A percentile compares a stretch with the other conserved stretches of the same genome.
Evolutionary conservation across 352 stramenopile genomes (phyloP).

Genomic region (Pythium pyrilobum): DNA sequence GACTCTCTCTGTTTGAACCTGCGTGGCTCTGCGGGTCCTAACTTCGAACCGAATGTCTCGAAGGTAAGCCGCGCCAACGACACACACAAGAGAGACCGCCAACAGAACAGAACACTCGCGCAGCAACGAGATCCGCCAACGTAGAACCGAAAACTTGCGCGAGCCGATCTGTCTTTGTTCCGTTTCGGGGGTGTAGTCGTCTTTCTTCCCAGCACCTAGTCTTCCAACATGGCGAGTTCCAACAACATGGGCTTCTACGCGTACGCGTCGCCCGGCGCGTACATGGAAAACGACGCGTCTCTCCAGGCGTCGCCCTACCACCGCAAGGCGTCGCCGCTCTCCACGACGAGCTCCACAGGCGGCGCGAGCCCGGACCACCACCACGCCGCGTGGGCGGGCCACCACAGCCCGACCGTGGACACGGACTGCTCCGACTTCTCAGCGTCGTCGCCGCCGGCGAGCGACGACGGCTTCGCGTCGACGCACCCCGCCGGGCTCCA

Average conservation of each 20-base stretch:
- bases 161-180: too few species aligned
- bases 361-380: neutral
- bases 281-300: neutral
- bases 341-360: neutral
- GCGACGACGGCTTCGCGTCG: slow-evolving; percentile 16
- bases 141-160: too few species aligned
- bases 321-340: neutral
- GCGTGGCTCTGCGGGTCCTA: too few species aligned
- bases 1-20: too few species aligned
- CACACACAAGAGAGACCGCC: too few species aligned
- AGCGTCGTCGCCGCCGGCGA: slow-evolving; percentile 22
- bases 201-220: too few species aligned
- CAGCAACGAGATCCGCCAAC: too few species aligned
- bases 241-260: neutral
- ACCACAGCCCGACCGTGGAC: slow-evolving; percentile 11
- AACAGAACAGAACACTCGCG: too few species aligned
- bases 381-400: neutral
- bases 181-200: too few species aligned
- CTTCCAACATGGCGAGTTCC: neutral
- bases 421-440: slow-evolving; percentile 29
- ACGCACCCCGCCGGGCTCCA: neutral
- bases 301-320: neutral
- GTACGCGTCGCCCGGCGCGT: neutral
- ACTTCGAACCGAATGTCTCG: too few species aligned
- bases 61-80: too few species aligned